phyloP scores from a whole-genome alignment of 805 yeast genomes.

The Naumovozyma castellii region DNA sequence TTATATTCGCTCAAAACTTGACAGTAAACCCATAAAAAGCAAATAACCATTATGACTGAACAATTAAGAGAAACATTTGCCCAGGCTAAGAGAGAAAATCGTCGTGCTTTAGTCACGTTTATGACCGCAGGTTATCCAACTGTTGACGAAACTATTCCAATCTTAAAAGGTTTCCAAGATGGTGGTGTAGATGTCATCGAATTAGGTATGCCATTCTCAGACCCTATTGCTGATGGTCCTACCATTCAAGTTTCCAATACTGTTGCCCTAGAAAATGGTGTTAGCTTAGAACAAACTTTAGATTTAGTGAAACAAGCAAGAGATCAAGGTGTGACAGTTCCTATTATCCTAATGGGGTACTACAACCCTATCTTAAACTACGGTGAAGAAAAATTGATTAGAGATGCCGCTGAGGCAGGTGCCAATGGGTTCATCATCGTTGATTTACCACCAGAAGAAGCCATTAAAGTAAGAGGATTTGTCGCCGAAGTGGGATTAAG shows the following conservation, averaged over 20 bases:
- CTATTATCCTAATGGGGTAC: conserved; percentile 93
- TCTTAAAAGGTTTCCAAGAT: conserved; percentile 77
- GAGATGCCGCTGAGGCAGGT: conserved; percentile 77
- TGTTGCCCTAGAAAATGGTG: conserved; percentile 73
- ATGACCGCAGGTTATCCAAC: conserved; percentile 93
- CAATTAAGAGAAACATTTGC: conserved; percentile 44
- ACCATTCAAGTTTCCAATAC: conserved; percentile 86
- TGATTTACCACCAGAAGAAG: conserved; percentile 97
- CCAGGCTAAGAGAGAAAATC: conserved; percentile 51
- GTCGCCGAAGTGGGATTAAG: conserved; percentile 64
- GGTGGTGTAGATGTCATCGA: conserved; percentile 96
- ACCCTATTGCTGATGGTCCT: conserved; percentile 98
- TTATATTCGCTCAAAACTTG: not conserved
- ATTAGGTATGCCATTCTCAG: conserved; percentile 92
- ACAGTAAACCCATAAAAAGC: not conserved
- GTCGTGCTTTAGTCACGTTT: conserved; percentile 85
- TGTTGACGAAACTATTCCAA: conserved; percentile 77
- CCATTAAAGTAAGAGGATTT: conserved; percentile 68
- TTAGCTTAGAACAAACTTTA: conserved; percentile 58
- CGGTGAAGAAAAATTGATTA: conserved; percentile 78
- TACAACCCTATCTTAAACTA: conserved; percentile 86
- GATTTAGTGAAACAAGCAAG: conserved; percentile 72
- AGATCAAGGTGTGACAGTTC: conserved; percentile 72
- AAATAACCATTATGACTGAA: conserved; percentile 22
- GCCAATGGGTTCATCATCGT: conserved; percentile 92